A percentile compares a stretch with the other conserved stretches of the same genome.
These are phyloP conservation scores for Vigna trinervia DNA, from an alignment of 306 rosid genomes.

Conservation along the genomic window DNA sequence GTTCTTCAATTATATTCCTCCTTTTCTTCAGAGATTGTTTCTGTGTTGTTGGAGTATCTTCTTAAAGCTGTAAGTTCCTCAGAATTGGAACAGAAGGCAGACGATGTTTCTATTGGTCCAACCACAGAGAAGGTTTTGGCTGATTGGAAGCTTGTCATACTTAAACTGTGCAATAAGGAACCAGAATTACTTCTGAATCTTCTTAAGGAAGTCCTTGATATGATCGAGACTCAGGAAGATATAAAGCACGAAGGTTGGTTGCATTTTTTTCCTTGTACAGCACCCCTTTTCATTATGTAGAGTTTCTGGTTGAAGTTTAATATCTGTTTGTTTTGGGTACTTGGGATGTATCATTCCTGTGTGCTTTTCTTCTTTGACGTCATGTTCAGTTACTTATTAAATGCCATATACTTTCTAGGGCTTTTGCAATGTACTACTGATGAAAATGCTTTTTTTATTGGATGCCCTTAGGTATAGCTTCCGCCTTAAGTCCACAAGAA, in stretches of 20 bases:
- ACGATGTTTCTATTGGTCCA: conserved; percentile 44
- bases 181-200: conserved; percentile 81
- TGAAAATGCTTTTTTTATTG: not conserved
- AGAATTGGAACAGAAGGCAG: conserved; percentile 48
- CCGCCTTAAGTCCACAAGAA: conserved; percentile 21
- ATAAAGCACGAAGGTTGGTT: conserved; percentile 57
- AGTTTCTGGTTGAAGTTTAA: not conserved
- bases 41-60: conserved; percentile 73
- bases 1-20: conserved; percentile 71
- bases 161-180: conserved; percentile 66
- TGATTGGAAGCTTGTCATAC: conserved; percentile 69
- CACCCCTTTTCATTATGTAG: conserved; percentile 1
- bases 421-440: conserved; percentile 3
- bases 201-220: conserved; percentile 71
- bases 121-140: conserved; percentile 50
- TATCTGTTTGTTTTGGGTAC: conserved; percentile 15
- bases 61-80: conserved; percentile 58
- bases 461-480: conserved; percentile 9
- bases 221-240: conserved; percentile 63
- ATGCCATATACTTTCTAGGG: not conserved
- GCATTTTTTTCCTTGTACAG: conserved; percentile 17
- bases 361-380: conserved; percentile 1
- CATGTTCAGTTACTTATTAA: not conserved
- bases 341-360: conserved; percentile 12
- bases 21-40: conserved; percentile 78